Evolutionary conservation across 2,329 filamentous ascomycete species (phyloP), one percentile per base, ranked within the genome.

Genomic region (Cercospora berteroae): DNA sequence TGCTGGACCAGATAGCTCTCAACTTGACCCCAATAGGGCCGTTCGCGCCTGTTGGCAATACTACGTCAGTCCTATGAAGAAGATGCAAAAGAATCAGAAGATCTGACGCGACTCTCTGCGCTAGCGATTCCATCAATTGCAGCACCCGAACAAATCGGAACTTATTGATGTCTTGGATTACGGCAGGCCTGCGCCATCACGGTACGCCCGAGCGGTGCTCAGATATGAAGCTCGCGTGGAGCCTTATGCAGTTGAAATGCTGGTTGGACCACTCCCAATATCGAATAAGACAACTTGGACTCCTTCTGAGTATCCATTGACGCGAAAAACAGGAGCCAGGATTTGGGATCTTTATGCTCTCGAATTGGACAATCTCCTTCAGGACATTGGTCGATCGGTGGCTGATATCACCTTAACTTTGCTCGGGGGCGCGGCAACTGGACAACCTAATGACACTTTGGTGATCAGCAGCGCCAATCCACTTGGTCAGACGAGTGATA

Each of bases 381-480:
- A n/a, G 36, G 36, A 52, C 3, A 12, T 23, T 9, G 23, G 18
- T 18, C 8, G 48, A 52, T 52, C 58, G 9, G 77, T 80, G 33
- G 65, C 72, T 5, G 79, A 81, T 58, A 80, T 81, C 66, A 83
- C 82, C 2, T 69, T 79, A 33, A 81, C 83, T 64, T 74, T 84
- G 2, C 82, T 80, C 79, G 80, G 79, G 56, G 79, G 76, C 25
- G 79, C 79, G 16, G 75, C 74, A 9, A 70, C 75, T 33, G 81
- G 81, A 1, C 63, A 74, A 2, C 79, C 80, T 13, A 81, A 82
- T 65, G 81, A 83, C 68, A 82, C 80, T 0, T 70, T 82, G 5
- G 74, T 78, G 29, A 75, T 76, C 13, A 72, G 70, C 76, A 80
- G 79, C 3, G 80, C 80, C 18, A 81, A 83, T 69, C 82, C 82